A percentile compares a stretch with the other conserved stretches of the same genome.
These are phyloP conservation scores for Coemansia sp. DNA, from an alignment of 192 early-diverging fungal genomes.

Conservation along the genomic window DNA sequence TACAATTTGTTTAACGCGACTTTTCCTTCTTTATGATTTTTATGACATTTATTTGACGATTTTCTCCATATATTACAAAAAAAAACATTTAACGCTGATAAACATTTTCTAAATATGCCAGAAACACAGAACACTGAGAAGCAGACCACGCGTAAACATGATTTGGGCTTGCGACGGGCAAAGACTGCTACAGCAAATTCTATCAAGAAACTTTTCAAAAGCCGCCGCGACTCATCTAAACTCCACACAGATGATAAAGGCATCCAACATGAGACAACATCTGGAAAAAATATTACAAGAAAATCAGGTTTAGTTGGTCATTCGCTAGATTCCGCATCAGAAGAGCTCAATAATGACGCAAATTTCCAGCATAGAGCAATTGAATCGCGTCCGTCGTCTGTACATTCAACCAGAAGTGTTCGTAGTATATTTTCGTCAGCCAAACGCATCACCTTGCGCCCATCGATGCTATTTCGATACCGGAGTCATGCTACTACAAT, in stretches of 20 bases:
- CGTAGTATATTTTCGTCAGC: conserved; percentile 41
- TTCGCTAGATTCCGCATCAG: not conserved
- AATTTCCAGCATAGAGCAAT: not conserved
- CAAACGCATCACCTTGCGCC: conserved; percentile 38
- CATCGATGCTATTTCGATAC: conserved; percentile 31
- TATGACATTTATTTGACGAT: conserved; percentile 1
- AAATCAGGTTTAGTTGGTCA: not conserved
- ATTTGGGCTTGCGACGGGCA: conserved; percentile 24
- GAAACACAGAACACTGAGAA: not conserved
- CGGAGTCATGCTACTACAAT: conserved; percentile 14
- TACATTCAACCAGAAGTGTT: conserved; percentile 36
- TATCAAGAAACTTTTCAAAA: conserved; percentile 35
- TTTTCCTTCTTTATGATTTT: not conserved
- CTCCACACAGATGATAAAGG: not conserved
- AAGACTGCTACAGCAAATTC: conserved; percentile 30
- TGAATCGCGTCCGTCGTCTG: conserved; percentile 30
- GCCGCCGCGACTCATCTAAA: conserved; percentile 7
- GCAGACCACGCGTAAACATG: conserved; percentile 6
- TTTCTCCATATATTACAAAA: not conserved
- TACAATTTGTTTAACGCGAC: not conserved
- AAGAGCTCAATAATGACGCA: not conserved
- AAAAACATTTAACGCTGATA: not conserved
- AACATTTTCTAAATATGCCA: not conserved
- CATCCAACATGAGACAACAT: not conserved
- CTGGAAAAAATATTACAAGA: not conserved